phyloP scores from a whole-genome alignment of 1,284 basidiomycete genomes.

The Puccinia polysora region DNA sequence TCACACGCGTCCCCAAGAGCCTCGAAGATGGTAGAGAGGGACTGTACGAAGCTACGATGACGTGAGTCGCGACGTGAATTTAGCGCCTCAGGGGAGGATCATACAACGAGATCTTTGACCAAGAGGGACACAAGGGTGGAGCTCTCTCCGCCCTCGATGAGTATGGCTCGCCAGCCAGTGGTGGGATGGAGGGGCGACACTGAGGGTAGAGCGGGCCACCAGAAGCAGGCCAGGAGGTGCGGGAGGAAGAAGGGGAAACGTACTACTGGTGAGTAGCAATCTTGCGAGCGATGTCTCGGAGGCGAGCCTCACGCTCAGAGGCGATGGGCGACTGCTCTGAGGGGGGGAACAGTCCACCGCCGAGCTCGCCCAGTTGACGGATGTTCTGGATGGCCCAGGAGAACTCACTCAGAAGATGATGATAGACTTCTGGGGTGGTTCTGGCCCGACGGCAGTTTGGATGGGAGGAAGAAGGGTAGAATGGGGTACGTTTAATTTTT shows the following conservation, averaged over 20 bases:
- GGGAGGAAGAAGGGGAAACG: neutral
- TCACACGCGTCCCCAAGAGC: neutral
- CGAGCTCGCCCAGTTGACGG: slow-evolving; percentile 26
- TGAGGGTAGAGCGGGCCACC: neutral
- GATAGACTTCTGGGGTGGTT: slow-evolving; percentile 20
- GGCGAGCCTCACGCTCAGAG: slow-evolving; percentile 19
- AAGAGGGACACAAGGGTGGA: neutral
- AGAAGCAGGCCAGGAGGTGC: neutral
- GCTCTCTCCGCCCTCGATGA: neutral
- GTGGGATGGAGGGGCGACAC: neutral
- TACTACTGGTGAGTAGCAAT: slow-evolving; percentile 11
- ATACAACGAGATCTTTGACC: too few species aligned
- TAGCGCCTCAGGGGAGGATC: too few species aligned
- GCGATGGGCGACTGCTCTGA: neutral
- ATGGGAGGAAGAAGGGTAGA: too few species aligned
- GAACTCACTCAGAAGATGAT: slow-evolving; percentile 21
- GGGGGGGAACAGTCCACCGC: slow-evolving; percentile 15
- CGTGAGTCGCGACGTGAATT: too few species aligned
- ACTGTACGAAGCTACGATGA: neutral
- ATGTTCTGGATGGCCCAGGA: slow-evolving; percentile 35
- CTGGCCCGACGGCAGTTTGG: neutral
- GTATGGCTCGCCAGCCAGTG: neutral
- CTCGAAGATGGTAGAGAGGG: neutral
- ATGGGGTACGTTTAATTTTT: too few species aligned
- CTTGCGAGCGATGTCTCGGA: slow-evolving; percentile 31